A percentile compares a stretch with the other conserved stretches of the same genome.
phyloP scores from a whole-genome alignment of 2,329 filamentous ascomycete species.

The Cucurbitaria berberidis region DNA sequence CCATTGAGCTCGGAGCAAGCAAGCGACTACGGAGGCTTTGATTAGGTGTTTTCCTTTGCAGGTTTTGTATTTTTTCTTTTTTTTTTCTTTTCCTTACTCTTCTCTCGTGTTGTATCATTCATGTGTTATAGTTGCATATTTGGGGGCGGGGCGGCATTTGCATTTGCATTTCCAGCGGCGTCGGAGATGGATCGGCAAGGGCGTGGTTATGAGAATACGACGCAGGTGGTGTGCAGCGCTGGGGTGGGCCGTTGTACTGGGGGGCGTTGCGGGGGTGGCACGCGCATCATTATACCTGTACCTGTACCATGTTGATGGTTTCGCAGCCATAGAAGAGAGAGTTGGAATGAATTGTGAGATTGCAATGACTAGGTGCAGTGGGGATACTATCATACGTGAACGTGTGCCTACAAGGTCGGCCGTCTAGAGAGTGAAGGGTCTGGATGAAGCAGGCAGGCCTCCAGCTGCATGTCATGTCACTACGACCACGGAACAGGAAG shows the following conservation, averaged over 20 bases:
- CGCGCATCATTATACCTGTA: not conserved
- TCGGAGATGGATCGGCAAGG: conserved; percentile 7
- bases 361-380: no score
- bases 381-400: no score
- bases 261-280: conserved; percentile 8
- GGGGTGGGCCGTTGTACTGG: not conserved
- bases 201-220: conserved; percentile 3
- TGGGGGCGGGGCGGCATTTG: conserved; percentile 23
- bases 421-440: no score
- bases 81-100: no score
- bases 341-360: not conserved
- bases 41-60: conserved; percentile 1
- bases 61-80: no score
- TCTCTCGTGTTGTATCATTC: conserved; percentile 28
- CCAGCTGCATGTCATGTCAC: no score
- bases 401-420: not conserved
- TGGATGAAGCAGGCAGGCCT: no score
- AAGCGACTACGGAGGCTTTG: conserved; percentile 43
- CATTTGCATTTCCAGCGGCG: conserved; percentile 29
- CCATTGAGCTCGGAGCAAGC: conserved; percentile 46
- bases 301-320: not conserved
- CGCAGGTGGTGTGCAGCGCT: not conserved
- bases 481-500: conserved; percentile 12
- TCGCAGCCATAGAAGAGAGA: not conserved
- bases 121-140: conserved; percentile 25